Percentiles rank a stretch among this genome's conserved stretches.
Conservation (phyloP, 345 rosid species). For the Barbarea vulgaris region DNA sequence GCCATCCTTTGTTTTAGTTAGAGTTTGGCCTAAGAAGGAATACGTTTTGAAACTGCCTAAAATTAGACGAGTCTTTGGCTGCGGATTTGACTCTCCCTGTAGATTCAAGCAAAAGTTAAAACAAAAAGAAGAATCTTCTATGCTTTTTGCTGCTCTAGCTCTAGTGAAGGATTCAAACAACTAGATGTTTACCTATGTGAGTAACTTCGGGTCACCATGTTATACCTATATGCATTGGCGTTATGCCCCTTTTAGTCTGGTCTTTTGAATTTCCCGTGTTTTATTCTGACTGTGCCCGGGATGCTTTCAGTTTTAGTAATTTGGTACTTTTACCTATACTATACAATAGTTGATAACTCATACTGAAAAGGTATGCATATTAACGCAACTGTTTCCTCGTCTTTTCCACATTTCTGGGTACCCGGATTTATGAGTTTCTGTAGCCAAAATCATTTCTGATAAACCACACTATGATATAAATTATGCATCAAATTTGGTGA, state of each 20-base stretch:
- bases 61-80: not conserved
- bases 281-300: not conserved
- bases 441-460: not conserved
- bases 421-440: not conserved
- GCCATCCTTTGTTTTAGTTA: not conserved
- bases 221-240: not conserved
- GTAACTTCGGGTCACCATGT: not conserved
- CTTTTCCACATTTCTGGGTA: not conserved
- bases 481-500: not conserved
- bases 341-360: not conserved
- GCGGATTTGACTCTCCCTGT: not conserved
- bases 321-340: too few species aligned
- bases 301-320: too few species aligned
- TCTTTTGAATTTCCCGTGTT: not conserved
- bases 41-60: not conserved
- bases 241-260: not conserved
- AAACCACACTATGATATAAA: not conserved
- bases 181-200: not conserved
- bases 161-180: not conserved
- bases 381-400: not conserved
- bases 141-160: not conserved
- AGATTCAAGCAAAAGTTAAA: not conserved
- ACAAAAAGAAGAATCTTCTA: not conserved
- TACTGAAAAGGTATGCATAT: not conserved
- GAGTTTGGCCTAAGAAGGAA: not conserved